phyloP scores from a whole-genome alignment of 208 protist species.

The Angomonas desouzai region DNA sequence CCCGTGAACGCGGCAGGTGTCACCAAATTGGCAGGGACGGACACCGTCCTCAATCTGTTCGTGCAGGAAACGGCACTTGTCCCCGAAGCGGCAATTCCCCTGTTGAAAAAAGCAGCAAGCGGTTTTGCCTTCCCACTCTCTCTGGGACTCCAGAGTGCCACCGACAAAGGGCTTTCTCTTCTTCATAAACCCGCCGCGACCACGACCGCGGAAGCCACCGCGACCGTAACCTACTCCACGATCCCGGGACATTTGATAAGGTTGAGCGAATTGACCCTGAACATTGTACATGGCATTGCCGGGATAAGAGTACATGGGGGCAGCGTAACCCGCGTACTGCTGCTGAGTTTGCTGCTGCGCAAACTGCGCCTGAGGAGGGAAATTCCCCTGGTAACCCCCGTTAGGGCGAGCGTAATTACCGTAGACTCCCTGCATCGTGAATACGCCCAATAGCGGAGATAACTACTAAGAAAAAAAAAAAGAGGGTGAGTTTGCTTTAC shows the following conservation, averaged over 20 bases:
- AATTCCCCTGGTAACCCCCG: neutral
- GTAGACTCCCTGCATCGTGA: constrained; percentile 12
- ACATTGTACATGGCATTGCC: constrained; percentile 8
- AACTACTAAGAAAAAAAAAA: constrained; percentile 3
- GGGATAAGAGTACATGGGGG: neutral
- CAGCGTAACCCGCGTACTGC: neutral
- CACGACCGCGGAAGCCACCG: constrained; percentile 30
- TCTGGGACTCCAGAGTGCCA: constrained; percentile 72
- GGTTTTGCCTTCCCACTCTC: constrained; percentile 67
- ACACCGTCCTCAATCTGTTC: constrained; percentile 36
- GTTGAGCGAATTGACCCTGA: constrained; percentile 1
- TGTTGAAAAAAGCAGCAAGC: constrained; percentile 82
- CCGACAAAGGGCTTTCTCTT: constrained; percentile 79
- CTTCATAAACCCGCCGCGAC: constrained; percentile 3
- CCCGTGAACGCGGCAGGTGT: constrained; percentile 56
- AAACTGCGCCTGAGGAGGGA: constrained; percentile 1
- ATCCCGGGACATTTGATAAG: constrained; percentile 15
- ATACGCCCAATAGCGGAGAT: neutral
- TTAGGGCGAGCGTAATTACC: constrained; percentile 18
- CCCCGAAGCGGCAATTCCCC: constrained; percentile 76
- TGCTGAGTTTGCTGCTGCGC: constrained; percentile 9
- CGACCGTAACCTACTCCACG: constrained; percentile 27
- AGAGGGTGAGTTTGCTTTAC: neutral
- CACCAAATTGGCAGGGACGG: constrained; percentile 63
- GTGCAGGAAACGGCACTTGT: constrained; percentile 77